phyloP scores from a whole-genome alignment of 495 filamentous ascomycete genomes.

The Neurospora tetrasperma region DNA sequence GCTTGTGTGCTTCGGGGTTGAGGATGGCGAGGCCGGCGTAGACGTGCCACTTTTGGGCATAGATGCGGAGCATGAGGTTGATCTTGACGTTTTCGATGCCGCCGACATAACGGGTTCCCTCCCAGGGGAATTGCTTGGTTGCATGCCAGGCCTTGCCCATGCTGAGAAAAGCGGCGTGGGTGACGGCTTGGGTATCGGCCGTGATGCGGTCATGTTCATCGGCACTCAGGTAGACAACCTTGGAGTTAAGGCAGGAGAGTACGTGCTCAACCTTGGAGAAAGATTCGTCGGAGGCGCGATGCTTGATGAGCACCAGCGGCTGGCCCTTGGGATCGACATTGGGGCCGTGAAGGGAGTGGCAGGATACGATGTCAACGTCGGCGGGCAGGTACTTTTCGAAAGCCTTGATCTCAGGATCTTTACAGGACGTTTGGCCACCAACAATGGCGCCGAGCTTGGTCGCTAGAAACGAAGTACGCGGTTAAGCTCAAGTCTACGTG shows the following conservation, averaged over 20 bases:
- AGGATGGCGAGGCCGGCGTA: conserved; percentile 96
- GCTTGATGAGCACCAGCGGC: conserved; percentile 85
- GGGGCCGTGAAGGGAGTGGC: conserved; percentile 93
- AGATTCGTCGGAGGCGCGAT: conserved; percentile 69
- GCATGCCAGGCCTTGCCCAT: conserved; percentile 97
- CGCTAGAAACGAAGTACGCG: conserved; percentile 39
- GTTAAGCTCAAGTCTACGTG: conserved; percentile 8
- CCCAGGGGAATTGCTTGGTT: conserved; percentile 92
- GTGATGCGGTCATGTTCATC: conserved; percentile 91
- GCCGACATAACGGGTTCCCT: conserved; percentile 80
- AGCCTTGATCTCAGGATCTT: conserved; percentile 88
- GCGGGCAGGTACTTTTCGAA: conserved; percentile 80
- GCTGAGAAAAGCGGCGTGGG: conserved; percentile 89
- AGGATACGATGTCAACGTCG: conserved; percentile 91
- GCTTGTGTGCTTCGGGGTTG: conserved; percentile 80
- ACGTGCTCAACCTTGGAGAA: conserved; percentile 70
- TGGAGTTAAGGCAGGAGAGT: conserved; percentile 70
- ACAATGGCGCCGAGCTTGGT: conserved; percentile 91
- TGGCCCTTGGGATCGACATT: conserved; percentile 79
- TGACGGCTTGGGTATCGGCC: conserved; percentile 95
- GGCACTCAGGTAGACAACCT: conserved; percentile 76
- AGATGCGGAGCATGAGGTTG: conserved; percentile 93
- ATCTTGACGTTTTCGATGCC: conserved; percentile 99
- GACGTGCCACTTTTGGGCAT: conserved; percentile 97
- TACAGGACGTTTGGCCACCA: conserved; percentile 96